Percentiles rank a stretch among this genome's conserved stretches.
Conservation (phyloP, 2,329 filamentous ascomycete species). For the Fusarium sp. region DNA sequence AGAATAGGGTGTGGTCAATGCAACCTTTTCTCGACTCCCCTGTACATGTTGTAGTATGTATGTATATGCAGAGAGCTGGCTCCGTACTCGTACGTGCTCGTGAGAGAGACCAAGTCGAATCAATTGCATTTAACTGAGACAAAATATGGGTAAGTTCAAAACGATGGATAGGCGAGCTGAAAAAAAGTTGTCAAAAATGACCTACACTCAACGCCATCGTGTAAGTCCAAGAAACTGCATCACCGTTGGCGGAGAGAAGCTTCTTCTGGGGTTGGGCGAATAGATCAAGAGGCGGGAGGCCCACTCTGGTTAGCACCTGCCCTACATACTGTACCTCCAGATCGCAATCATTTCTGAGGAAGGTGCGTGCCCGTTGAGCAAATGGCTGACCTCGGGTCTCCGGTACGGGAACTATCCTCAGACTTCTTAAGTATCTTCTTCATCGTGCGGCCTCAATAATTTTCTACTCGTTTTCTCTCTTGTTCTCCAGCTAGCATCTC, state of each 20-base stretch:
- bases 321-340: conserved; percentile 17
- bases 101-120: not conserved
- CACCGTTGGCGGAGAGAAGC: conserved; percentile 23
- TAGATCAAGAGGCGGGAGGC: conserved; percentile 29
- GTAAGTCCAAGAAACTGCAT: conserved; percentile 20
- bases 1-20: conserved; percentile 50
- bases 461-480: not conserved
- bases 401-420: conserved; percentile 7
- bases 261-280: conserved; percentile 12
- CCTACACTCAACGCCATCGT: conserved; percentile 14
- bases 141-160: not conserved
- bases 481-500: not conserved
- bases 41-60: conserved; percentile 7
- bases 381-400: conserved; percentile 18
- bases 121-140: conserved; percentile 20
- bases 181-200: conserved; percentile 4
- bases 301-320: conserved; percentile 35
- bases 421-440: not conserved
- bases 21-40: conserved; percentile 26
- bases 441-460: not conserved
- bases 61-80: conserved; percentile 12
- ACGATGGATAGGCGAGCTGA: not conserved
- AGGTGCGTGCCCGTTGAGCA: conserved; percentile 7
- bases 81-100: conserved; percentile 6
- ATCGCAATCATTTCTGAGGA: conserved; percentile 28